Base-by-base conservation (phyloP, 108 stramenopile species). In the Pseudonitzschia multiseries region DNA sequence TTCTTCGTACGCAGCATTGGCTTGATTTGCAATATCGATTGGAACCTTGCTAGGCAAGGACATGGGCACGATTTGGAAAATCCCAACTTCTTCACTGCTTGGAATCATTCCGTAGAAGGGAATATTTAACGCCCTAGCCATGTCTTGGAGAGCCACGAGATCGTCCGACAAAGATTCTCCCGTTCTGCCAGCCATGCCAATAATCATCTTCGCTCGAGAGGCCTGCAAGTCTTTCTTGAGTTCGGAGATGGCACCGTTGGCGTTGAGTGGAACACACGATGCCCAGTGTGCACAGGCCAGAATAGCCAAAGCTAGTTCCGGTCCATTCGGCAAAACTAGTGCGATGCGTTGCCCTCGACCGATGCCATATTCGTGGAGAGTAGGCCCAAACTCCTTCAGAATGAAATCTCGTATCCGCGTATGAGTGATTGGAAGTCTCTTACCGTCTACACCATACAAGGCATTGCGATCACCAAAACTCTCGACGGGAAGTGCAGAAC, bases 311-410 rank as follows among this genome's bases (percentile, higher is more conserved):
- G 86, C 86, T 14, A 87, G 42, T 68, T 80, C 81, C 8, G 83
- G 83, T 44, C 86, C 86, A 77, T 87, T 87, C 36, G 86, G 86
- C 10, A 87, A 43, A 0, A 84, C 79, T 8, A 87, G 50, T 4
- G 83, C 86, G 4, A 87, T 72, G 4, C 83, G 81, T 50, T 78
- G 46, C 4, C 79, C 81, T 17, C 76, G 63, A 36, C 86, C 83
- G 57, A 74, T 72, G 5, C 83, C 83, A 65, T 80, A 50, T 44
- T 62, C 62, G 61, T 84, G 83, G 15, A 87, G 57, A 8, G 52
- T 46, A 15, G 79, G 75, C 15, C 86, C 83, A 26, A 82, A 62
- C 43, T 80, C 81, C 2, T 71, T 52, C 4, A 83, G 22, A 54
- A 75, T 73, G 66, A 87, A 87, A 26, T 77, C 75, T 52, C 69